Percentiles rank a stretch among this genome's conserved stretches.
Conservation (phyloP, 306 rosid species). For the Acmispon strigosus region DNA sequence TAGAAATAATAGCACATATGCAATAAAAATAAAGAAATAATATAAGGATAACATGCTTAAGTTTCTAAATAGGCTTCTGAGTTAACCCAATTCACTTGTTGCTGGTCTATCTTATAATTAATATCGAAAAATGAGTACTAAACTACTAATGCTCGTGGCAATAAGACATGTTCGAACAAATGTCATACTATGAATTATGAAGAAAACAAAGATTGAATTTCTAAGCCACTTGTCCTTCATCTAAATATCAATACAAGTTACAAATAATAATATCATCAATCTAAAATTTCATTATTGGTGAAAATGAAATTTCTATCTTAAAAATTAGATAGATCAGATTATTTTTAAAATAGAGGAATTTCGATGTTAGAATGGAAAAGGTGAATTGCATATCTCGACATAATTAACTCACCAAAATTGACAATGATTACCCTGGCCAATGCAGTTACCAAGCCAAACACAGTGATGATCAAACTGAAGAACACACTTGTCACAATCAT, state of each 20-base stretch:
- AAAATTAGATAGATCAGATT: neutral
- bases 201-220: slow-evolving; percentile 14
- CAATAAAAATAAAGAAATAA: neutral
- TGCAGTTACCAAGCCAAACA: slow-evolving; percentile 99
- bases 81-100: neutral
- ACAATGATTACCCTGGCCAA: slow-evolving; percentile 93
- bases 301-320: slow-evolving; percentile 4
- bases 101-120: neutral
- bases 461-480: slow-evolving; percentile 99
- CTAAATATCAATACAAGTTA: slow-evolving; percentile 7
- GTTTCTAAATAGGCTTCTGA: neutral
- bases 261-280: slow-evolving; percentile 6
- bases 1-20: neutral
- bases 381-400: slow-evolving; percentile 3
- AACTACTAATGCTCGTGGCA: slow-evolving; percentile 5
- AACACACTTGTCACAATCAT: slow-evolving; percentile 91
- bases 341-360: neutral
- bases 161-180: slow-evolving; percentile 6
- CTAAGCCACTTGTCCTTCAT: slow-evolving; percentile 13
- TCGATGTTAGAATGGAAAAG: slow-evolving; percentile 1
- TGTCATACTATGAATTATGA: neutral
- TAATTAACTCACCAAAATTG: slow-evolving; percentile 79
- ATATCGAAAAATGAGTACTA: slow-evolving; percentile 9
- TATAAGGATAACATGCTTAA: slow-evolving; percentile 5
- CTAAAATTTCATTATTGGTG: neutral